Percentiles rank a stretch among this genome's conserved stretches.
Evolutionary conservation across 2,329 filamentous ascomycete species (phyloP).

Genomic region (Aspergillus tanneri): DNA sequence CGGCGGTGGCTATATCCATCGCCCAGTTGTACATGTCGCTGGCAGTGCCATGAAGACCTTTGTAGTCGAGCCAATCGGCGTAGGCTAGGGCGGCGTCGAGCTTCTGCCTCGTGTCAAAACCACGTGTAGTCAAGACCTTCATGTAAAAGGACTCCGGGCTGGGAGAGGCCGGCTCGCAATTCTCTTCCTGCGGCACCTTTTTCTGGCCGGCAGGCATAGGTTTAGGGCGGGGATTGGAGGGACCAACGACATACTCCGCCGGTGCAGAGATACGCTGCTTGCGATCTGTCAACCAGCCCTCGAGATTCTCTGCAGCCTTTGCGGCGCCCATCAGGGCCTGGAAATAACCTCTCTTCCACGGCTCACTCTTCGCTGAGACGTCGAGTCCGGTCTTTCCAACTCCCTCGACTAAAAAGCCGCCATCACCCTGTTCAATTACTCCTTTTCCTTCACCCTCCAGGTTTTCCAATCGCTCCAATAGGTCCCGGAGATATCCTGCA

Average conservation of each 20-base stretch:
- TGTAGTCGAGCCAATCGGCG: conserved; percentile 81
- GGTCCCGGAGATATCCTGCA: conserved; percentile 58
- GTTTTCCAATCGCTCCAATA: conserved; percentile 69
- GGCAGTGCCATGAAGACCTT: conserved; percentile 63
- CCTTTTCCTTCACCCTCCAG: conserved; percentile 65
- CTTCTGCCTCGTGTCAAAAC: conserved; percentile 75
- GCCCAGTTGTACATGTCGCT: conserved; percentile 73
- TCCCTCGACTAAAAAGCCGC: conserved; percentile 55
- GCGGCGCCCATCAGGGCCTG: conserved; percentile 76
- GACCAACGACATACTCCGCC: conserved; percentile 71
- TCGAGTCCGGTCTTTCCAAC: conserved; percentile 63
- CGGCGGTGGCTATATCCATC: conserved; percentile 68
- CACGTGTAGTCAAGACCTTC: conserved; percentile 75
- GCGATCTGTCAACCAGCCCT: conserved; percentile 73
- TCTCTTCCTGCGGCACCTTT: conserved; percentile 67
- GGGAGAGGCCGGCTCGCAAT: conserved; percentile 69
- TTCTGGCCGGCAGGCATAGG: conserved; percentile 65
- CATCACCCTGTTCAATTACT: conserved; percentile 55
- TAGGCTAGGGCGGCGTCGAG: conserved; percentile 80
- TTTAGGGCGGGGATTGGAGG: conserved; percentile 76
- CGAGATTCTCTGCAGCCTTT: conserved; percentile 73
- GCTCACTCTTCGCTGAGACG: conserved; percentile 71
- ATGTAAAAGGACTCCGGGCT: conserved; percentile 75
- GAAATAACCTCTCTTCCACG: conserved; percentile 84
- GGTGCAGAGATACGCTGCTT: conserved; percentile 67